Base-by-base conservation (phyloP, 2,329 filamentous ascomycete genomes). In the Thelonectria olida region DNA sequence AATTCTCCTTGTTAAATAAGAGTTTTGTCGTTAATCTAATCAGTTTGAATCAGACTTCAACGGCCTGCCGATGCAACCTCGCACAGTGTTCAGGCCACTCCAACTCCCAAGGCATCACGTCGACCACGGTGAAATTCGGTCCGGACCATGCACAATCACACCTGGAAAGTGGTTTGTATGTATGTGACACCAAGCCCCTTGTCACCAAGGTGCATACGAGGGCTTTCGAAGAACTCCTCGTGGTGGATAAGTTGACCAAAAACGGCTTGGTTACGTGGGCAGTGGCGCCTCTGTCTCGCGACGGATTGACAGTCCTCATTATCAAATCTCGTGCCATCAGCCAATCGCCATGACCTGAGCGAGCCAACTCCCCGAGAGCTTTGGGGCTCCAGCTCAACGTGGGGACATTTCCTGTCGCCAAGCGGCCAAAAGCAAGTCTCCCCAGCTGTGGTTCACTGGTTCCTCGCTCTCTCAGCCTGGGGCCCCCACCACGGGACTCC, bases 281-380 rank as follows among this genome's bases (percentile, higher is more conserved):
- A 22, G 47, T 31, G 49, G 34, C 48, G 36, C 51, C 56, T 58
- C 44, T 52, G 13, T 20, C 53, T 22, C 49, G 42, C 39, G 53
- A 19, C 54, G 45, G 36, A 69, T 62, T 58, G 54, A 52, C 52
- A 62, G 45, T 55, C 45, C n/a, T 15, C 54, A 57, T 64, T 58
- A 55, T 60, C 44, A 64, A 64, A 60, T 52, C 51, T 55, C 45
- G 60, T 42, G 58, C 57, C 59, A 65, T 47, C 54, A 49, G 53
- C 53, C 58, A 62, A 66, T 61, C 50, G 54, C 55, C 41, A 7
- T 52, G 50, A 22, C 54, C 38, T 54, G 36, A 61, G 51, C 49
- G 54, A 38, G 56, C 54, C 63, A 70, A 70, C 68, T 70, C 68
- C 68, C 68, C 68, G 68, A 61, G 47, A 62, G 60, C 61, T 53